Evolutionary conservation across 2,329 filamentous ascomycete species (phyloP).

Genomic region (Epichloe gansuensis): DNA sequence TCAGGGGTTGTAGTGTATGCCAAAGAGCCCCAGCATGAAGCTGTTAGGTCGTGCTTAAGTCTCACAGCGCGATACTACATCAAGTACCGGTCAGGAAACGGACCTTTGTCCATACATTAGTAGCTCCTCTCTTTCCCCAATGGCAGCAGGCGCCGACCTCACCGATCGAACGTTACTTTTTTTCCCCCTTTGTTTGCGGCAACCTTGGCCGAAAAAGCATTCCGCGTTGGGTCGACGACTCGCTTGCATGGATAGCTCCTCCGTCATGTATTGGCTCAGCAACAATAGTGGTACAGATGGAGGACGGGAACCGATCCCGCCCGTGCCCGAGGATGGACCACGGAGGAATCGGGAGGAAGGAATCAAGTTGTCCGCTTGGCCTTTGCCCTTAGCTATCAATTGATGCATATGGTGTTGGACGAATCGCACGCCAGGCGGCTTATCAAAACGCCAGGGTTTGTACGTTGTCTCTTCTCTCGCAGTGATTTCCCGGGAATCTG

Average conservation of each 20-base stretch:
- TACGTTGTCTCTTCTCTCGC: slow-evolving; percentile 19
- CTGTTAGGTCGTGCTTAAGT: neutral
- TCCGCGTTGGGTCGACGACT: neutral
- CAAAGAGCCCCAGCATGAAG: neutral
- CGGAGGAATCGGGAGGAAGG: neutral
- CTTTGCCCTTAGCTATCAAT: neutral
- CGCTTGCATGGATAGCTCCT: neutral
- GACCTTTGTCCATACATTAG: neutral
- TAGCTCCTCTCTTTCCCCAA: neutral
- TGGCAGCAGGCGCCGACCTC: neutral
- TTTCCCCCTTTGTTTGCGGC: neutral
- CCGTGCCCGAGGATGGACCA: neutral
- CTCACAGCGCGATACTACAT: neutral
- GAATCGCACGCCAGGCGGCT: neutral
- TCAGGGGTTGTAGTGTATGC: too few relatives aligned
- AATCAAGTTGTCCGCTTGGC: neutral
- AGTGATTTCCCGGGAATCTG: slow-evolving; percentile 12
- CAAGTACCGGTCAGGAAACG: slow-evolving; percentile 2
- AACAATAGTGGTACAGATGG: neutral
- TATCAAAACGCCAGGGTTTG: neutral
- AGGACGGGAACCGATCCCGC: slow-evolving; percentile 1
- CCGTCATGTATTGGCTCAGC: neutral
- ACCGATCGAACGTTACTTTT: neutral
- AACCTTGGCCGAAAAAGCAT: neutral
- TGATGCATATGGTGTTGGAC: neutral